These are phyloP conservation scores for Silybum marianum DNA, from an alignment of 129 eudicot species.

Conservation along the genomic window DNA sequence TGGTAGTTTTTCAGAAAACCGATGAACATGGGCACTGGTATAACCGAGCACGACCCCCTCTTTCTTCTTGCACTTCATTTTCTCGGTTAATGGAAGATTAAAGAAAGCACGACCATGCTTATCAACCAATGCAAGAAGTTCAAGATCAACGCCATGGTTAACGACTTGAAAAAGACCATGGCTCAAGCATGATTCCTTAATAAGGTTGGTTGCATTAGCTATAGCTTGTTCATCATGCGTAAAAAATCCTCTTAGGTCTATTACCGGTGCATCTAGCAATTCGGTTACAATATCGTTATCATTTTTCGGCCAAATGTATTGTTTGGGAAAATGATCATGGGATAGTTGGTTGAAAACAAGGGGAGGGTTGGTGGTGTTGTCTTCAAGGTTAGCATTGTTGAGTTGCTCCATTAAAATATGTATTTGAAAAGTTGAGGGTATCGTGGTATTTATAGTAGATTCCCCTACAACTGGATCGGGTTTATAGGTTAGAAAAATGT, in stretches of 20 bases:
- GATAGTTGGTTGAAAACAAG: constrained; percentile 2
- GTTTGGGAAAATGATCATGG: constrained; percentile 30
- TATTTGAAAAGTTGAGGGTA: not conserved
- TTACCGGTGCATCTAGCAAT: constrained; percentile 30
- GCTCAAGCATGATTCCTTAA: constrained; percentile 39
- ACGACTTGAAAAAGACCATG: constrained; percentile 65
- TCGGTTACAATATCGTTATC: constrained; percentile 25
- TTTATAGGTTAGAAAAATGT: not conserved
- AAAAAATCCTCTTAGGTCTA: constrained; percentile 47
- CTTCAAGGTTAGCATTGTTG: constrained; percentile 8
- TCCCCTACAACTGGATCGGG: not conserved
- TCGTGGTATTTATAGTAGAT: constrained; percentile 11
- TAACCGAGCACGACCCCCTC: constrained; percentile 46
- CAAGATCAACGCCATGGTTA: constrained; percentile 54
- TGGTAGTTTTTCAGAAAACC: constrained; percentile 40
- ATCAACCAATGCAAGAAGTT: constrained; percentile 32
- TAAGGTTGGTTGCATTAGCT: constrained; percentile 28
- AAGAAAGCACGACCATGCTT: constrained; percentile 41
- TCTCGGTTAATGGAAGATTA: constrained; percentile 39
- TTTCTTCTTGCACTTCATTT: constrained; percentile 31
- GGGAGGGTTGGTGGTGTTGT: constrained; percentile 26
- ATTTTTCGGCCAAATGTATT: constrained; percentile 48
- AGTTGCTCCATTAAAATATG: constrained; percentile 17
- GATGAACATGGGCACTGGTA: constrained; percentile 38
- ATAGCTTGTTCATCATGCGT: constrained; percentile 31